A percentile compares a stretch with the other conserved stretches of the same genome.
Conservation (phyloP, 768 basidiomycete species). For the Auriscalpium microsporum region DNA sequence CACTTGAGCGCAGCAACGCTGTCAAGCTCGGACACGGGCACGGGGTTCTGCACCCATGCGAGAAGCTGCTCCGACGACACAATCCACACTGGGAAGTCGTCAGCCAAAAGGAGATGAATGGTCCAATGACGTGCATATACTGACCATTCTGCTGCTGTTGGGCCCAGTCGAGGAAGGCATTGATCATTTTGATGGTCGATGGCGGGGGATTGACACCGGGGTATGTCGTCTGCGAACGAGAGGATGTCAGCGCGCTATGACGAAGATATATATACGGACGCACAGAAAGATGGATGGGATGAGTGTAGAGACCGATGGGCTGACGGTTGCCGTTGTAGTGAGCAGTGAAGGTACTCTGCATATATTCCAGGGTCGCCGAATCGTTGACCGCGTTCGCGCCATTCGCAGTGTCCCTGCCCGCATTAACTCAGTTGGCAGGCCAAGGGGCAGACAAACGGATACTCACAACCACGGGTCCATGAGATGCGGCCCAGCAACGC, state of each 20-base stretch:
- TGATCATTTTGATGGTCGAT: conserved; percentile 66
- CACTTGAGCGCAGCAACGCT: conserved; percentile 50
- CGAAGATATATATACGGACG: conserved; percentile 10
- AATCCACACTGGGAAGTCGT: conserved; percentile 49
- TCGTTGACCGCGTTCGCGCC: conserved; percentile 45
- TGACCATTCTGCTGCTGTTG: conserved; percentile 58
- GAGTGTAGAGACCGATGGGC: conserved; percentile 75
- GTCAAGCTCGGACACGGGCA: conserved; percentile 51
- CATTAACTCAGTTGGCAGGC: background rate
- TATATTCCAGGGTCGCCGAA: conserved; percentile 56
- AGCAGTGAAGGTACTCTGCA: conserved; percentile 64
- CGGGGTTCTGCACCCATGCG: conserved; percentile 66
- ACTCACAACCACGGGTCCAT: conserved; percentile 82
- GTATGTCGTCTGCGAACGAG: conserved; percentile 34
- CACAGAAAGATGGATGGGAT: conserved; percentile 70
- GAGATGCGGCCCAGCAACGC: conserved; percentile 50
- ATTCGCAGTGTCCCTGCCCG: conserved; percentile 38
- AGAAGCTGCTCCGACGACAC: conserved; percentile 65
- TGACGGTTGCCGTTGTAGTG: conserved; percentile 72
- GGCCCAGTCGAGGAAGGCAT: conserved; percentile 75
- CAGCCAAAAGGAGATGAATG: background rate
- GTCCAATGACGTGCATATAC: conserved; percentile 8
- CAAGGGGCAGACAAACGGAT: background rate
- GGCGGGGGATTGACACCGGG: conserved; percentile 46
- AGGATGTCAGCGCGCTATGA: background rate